Evolutionary conservation across 306 rosid species (phyloP).

Genomic region (Cucurbita pepo): DNA sequence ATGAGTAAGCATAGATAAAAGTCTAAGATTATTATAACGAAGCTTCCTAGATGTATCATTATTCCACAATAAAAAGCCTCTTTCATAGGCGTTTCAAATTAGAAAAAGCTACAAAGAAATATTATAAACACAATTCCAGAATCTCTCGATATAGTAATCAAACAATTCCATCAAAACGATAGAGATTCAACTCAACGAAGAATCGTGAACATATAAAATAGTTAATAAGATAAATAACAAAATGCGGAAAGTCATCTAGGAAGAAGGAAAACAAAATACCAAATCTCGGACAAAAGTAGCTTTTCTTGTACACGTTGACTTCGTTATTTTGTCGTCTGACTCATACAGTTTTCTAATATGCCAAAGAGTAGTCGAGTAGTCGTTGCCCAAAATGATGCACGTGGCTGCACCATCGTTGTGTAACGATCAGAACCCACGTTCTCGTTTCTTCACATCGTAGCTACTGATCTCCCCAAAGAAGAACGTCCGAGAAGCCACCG

Average conservation of each 20-base stretch:
- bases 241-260: not conserved
- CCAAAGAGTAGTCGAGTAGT: conserved; percentile 8
- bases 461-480: not conserved
- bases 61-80: too few relatives aligned
- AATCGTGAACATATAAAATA: not conserved
- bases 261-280: not conserved
- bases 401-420: not conserved
- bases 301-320: not conserved
- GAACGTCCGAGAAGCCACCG: not conserved
- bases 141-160: too few relatives aligned
- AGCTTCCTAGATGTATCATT: not conserved
- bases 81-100: too few relatives aligned
- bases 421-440: not conserved
- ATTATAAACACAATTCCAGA: too few relatives aligned
- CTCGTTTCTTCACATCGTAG: not conserved
- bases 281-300: not conserved
- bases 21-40: not conserved
- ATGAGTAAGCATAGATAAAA: not conserved
- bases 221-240: not conserved
- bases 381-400: conserved; percentile 8
- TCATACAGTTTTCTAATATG: not conserved
- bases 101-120: not conserved
- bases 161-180: not conserved
- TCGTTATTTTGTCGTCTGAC: not conserved
- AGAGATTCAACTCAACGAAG: too few relatives aligned